These are phyloP conservation scores for Trichoderma afroharzianum DNA, from an alignment of 2,329 filamentous ascomycete species.

Conservation along the genomic window DNA sequence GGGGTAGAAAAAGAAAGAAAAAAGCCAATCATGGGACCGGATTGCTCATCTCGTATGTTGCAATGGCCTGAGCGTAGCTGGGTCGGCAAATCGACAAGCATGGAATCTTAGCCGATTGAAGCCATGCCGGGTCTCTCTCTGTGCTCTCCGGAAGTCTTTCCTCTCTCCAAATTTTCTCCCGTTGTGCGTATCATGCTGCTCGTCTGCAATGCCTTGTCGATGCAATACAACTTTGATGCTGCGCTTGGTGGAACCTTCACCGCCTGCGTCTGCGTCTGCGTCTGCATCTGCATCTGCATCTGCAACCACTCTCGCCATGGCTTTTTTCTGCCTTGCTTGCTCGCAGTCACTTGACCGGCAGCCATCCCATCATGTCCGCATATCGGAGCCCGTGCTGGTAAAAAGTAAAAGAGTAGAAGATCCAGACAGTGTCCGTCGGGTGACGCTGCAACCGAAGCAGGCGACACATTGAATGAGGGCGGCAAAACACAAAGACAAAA, in stretches of 20 bases:
- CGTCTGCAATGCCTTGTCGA: background rate
- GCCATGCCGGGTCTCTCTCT: background rate
- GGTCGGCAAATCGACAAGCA: background rate
- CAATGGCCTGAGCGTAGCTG: slow-evolving; percentile 12
- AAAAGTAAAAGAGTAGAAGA: background rate
- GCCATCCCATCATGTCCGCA: background rate
- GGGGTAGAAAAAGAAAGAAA: no score
- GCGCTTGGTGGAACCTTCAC: slow-evolving; percentile 7
- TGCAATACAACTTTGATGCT: background rate
- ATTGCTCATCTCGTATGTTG: slow-evolving; percentile 16
- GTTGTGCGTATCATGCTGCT: background rate
- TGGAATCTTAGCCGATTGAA: background rate
- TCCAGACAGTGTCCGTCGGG: background rate
- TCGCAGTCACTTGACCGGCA: slow-evolving; percentile 12
- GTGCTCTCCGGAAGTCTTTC: background rate
- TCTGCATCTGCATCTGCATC: background rate
- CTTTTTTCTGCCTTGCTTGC: background rate
- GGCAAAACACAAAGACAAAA: background rate
- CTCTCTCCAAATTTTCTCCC: background rate
- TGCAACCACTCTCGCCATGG: background rate
- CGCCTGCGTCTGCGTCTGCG: slow-evolving; percentile 9
- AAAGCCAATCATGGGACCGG: background rate
- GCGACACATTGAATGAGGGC: background rate
- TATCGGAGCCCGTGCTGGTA: background rate
- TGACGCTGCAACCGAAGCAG: background rate